Percentiles rank a stretch among this genome's conserved stretches.
Evolutionary conservation across 1,139 yeast genomes (phyloP).

Genomic region (Candida sp.): DNA sequence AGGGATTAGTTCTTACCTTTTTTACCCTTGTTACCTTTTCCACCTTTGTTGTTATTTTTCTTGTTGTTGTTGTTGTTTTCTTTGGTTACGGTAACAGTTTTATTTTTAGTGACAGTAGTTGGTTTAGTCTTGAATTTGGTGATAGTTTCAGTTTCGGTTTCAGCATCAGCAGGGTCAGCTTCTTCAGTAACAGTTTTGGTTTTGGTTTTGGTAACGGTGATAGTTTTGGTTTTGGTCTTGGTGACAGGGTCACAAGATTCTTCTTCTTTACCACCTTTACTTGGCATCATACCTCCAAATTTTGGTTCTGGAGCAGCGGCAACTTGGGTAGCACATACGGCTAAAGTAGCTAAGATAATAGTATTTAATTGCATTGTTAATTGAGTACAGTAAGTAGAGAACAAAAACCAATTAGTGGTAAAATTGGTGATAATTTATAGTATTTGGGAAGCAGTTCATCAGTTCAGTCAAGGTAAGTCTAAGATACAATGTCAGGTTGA

Average conservation of each 20-base stretch:
- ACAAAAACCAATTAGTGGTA: not conserved
- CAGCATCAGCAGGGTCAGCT: not conserved
- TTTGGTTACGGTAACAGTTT: not conserved
- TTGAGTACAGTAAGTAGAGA: not conserved
- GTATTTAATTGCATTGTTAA: constrained; percentile 1
- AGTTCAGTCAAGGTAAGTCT: too few species aligned
- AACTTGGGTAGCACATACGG: constrained; percentile 1
- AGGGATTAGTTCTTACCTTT: not conserved
- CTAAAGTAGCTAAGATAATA: constrained; percentile 1
- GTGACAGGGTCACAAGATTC: not conserved
- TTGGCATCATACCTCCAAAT: not conserved
- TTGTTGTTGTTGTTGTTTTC: not conserved
- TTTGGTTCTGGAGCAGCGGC: constrained; percentile 1
- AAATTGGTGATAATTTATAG: not conserved
- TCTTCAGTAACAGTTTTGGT: constrained; percentile 1
- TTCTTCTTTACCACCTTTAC: constrained; percentile 1
- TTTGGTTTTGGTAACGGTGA: not conserved
- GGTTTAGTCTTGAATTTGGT: not conserved
- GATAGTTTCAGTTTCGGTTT: not conserved
- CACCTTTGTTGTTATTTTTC: not conserved
- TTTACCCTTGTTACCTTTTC: not conserved
- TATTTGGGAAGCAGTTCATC: not conserved
- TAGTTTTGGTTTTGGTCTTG: not conserved
- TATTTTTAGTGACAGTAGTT: not conserved
- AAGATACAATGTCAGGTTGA: too few species aligned